These are phyloP conservation scores for Leccinellum rugosiceps DNA, from an alignment of 768 basidiomycete species.

Conservation along the genomic window DNA sequence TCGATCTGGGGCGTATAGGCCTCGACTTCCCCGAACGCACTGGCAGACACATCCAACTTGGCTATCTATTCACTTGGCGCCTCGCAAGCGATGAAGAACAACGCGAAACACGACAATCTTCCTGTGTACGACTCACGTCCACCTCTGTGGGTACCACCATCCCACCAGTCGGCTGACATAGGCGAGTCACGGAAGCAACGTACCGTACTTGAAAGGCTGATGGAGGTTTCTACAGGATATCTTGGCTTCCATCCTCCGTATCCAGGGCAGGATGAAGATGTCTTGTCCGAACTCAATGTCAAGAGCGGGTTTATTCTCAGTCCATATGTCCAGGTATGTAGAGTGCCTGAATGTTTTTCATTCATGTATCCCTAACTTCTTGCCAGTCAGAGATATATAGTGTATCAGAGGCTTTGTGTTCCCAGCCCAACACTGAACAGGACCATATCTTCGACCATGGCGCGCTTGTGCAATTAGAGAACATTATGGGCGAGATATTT, in stretches of 20 bases:
- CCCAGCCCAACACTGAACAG: constrained; percentile 27
- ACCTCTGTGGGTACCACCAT: constrained; percentile 68
- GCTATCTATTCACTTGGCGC: neutral
- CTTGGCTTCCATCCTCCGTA: constrained; percentile 74
- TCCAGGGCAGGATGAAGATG: constrained; percentile 72
- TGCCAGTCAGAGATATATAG: constrained; percentile 23
- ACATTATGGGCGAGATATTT: constrained; percentile 76
- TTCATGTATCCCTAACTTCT: neutral
- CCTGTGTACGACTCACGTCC: constrained; percentile 66
- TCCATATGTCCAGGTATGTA: constrained; percentile 56
- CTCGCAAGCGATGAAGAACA: constrained; percentile 21
- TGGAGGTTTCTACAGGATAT: constrained; percentile 48
- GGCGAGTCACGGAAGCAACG: constrained; percentile 39
- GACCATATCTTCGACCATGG: constrained; percentile 48
- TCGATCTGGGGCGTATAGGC: neutral
- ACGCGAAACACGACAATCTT: constrained; percentile 28
- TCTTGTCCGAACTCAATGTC: constrained; percentile 60
- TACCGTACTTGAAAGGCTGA: neutral
- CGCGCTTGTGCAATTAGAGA: constrained; percentile 60
- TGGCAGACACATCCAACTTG: neutral
- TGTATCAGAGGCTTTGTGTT: constrained; percentile 11
- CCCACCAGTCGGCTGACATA: constrained; percentile 65
- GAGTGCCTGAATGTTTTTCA: neutral
- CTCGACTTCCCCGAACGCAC: neutral
- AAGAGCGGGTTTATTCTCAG: constrained; percentile 60